Conservation (phyloP, 352 stramenopile genomes). For the Phytophthora melonis region DNA sequence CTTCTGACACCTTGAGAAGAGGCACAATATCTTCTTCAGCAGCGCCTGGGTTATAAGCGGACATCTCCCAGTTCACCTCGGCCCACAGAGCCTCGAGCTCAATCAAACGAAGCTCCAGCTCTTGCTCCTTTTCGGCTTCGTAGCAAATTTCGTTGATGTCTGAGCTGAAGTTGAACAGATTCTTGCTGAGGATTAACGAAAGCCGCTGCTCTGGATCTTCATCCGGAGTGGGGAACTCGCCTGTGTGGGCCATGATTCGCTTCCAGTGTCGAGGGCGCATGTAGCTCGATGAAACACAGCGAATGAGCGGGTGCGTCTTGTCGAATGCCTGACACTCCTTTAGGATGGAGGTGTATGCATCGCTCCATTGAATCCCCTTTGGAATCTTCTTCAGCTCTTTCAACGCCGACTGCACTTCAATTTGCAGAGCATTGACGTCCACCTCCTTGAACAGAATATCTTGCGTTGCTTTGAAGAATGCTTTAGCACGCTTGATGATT, state of each 20-base stretch:
- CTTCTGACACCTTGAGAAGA: slow-evolving; percentile 93
- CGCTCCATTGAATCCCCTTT: slow-evolving; percentile 94
- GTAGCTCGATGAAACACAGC: slow-evolving; percentile 79
- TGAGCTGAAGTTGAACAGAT: slow-evolving; percentile 94
- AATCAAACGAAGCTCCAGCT: slow-evolving; percentile 93
- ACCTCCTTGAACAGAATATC: slow-evolving; percentile 93
- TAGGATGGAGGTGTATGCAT: slow-evolving; percentile 90
- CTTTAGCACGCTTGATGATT: slow-evolving; percentile 81
- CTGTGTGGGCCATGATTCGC: slow-evolving; percentile 90
- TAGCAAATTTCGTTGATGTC: slow-evolving; percentile 98
- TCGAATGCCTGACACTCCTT: slow-evolving; percentile 85
- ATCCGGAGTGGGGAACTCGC: slow-evolving; percentile 93
- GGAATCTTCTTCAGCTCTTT: slow-evolving; percentile 95
- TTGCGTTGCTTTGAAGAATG: slow-evolving; percentile 72
- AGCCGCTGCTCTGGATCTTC: slow-evolving; percentile 93
- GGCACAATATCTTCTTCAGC: slow-evolving; percentile 88
- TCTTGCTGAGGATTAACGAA: slow-evolving; percentile 92
- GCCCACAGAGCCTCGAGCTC: slow-evolving; percentile 93
- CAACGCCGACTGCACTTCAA: slow-evolving; percentile 93
- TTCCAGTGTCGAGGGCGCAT: slow-evolving; percentile 97
- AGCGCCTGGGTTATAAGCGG: slow-evolving; percentile 85
- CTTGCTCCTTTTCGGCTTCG: slow-evolving; percentile 96
- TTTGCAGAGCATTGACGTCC: slow-evolving; percentile 94
- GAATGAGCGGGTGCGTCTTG: slow-evolving; percentile 86
- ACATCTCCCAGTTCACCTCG: slow-evolving; percentile 95